Base-by-base conservation (phyloP, 352 stramenopile species). In the Globisporangium emineosum region DNA sequence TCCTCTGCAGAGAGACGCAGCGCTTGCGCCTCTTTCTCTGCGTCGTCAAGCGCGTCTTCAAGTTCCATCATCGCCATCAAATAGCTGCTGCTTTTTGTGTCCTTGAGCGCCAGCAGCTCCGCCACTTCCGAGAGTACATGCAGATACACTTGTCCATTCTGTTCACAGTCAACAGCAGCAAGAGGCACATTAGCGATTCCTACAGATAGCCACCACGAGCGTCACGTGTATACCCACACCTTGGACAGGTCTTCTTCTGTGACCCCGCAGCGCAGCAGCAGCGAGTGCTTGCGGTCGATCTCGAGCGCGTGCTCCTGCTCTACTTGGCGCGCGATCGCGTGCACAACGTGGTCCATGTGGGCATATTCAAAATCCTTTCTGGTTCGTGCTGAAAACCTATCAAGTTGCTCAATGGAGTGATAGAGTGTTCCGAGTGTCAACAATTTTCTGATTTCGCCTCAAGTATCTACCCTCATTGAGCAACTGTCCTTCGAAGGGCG, bases 131-230 rank as follows among this genome's bases (percentile, higher is more conserved):
- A 71, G n/a, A 85, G 66, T 32, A 82, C 72, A 40, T 82, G 72
- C 17, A 85, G 66, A 49, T 80, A 74, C 64, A 82, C 63, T 58
- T 81, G 74, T 0, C 72, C 77, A 61, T 81, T 78, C 77, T 85
- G 65, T 50, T 19, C 21, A n/a, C 5, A 21, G 29, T 5, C 29
- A 32, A n/a, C n/a, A n/a, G n/a, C n/a, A n/a, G n/a, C 29, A 5
- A 32, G 29, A 32, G 29, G 29, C 2, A 32, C 29, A n/a, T n/a
- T n/a, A n/a, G n/a, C n/a, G n/a, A n/a, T n/a, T n/a, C n/a, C 23
- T 6, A 51, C 17, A 23, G 12, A n/a, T 17, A 61, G 7, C 37
- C 17, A 40, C 17, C n/a, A n/a, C n/a, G n/a, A n/a, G n/a, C n/a
- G n/a, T n/a, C n/a, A n/a, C n/a, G n/a, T n/a, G n/a, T n/a, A n/a